phyloP scores from a whole-genome alignment of 495 filamentous ascomycete genomes.

The Penicillium coffeae region DNA sequence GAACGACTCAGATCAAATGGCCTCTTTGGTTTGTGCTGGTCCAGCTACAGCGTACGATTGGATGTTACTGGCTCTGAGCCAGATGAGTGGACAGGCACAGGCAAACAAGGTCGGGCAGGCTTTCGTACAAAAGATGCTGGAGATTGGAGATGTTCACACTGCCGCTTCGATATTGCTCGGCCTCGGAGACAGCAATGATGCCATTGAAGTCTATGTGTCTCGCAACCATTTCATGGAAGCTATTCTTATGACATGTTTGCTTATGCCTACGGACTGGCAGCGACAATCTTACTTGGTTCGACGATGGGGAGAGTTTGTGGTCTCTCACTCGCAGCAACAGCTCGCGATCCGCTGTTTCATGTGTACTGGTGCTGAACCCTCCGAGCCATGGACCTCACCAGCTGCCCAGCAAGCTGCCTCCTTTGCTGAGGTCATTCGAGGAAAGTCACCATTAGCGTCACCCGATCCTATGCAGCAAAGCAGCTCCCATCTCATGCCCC shows the following conservation, averaged over 20 bases:
- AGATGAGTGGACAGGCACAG: constrained; percentile 72
- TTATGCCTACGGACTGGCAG: constrained; percentile 79
- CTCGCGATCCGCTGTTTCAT: constrained; percentile 91
- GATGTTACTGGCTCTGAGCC: constrained; percentile 93
- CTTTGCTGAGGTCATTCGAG: constrained; percentile 29
- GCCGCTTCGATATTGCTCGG: constrained; percentile 88
- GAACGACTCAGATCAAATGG: constrained; percentile 75
- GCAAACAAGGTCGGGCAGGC: constrained; percentile 88
- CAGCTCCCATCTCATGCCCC: constrained; percentile 22
- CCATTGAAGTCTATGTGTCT: constrained; percentile 93
- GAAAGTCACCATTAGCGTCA: constrained; percentile 44
- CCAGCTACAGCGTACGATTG: constrained; percentile 87
- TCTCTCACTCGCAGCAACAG: constrained; percentile 79
- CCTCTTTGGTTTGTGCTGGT: constrained; percentile 66
- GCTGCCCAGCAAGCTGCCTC: constrained; percentile 63
- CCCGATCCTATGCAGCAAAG: constrained; percentile 32
- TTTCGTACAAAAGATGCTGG: constrained; percentile 85
- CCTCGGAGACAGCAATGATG: constrained; percentile 88
- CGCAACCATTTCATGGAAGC: constrained; percentile 91
- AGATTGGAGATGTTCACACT: constrained; percentile 86
- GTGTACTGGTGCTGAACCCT: constrained; percentile 71
- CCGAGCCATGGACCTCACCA: constrained; percentile 82
- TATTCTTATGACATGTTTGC: constrained; percentile 70
- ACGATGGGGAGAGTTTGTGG: constrained; percentile 92
- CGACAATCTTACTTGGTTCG: constrained; percentile 80